Base-by-base conservation (phyloP, 2,329 filamentous ascomycete species). In the Eutypella sp. region DNA sequence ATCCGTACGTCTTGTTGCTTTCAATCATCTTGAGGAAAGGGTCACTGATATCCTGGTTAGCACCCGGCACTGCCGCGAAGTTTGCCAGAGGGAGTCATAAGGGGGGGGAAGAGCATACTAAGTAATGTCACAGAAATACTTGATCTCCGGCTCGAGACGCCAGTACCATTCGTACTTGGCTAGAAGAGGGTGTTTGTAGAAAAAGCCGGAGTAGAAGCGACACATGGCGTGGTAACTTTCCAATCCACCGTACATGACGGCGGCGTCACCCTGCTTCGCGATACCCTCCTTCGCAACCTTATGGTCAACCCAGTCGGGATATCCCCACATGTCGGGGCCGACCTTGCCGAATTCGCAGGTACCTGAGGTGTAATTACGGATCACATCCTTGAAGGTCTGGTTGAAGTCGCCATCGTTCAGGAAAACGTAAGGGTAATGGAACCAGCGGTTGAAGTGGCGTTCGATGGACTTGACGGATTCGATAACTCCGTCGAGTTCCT, bases 181-280 rank as follows among this genome's bases (percentile, higher is more conserved):
- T 39, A 99, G 79, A 27, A 97, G 80, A 53, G 91, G 87, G 65
- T 99, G 93, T 67, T 96, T 96, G 76, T 93, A 99, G 72, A 99
- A 99, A 71, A 95, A 93, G 37, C 89, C 93, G 52, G 93, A 99
- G 72, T 99, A 99, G 75, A 99, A 99, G 57, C 93, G 83, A 67
- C 93, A 99, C 93, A 99, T 99, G 69, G 95, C 86, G 62, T 99
- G 93, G 65, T 99, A 99, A 70, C 91, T 96, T 68, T 97, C 93
- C 76, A 99, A 85, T 40, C 93, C 93, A 66, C 93, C 93, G 65
- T 97, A 99, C 93, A 99, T 99, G 74, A 99, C 95, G 40, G 93
- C 93, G 42, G 85, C 84, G 67, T 99, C 93, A 54, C 93, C 93
- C 68, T 99, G 93, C 72, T 96, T 96, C 44, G 88, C 83, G 61